phyloP scores from a whole-genome alignment of 2,329 filamentous ascomycete genomes.

The Colletotrichum godetiae region DNA sequence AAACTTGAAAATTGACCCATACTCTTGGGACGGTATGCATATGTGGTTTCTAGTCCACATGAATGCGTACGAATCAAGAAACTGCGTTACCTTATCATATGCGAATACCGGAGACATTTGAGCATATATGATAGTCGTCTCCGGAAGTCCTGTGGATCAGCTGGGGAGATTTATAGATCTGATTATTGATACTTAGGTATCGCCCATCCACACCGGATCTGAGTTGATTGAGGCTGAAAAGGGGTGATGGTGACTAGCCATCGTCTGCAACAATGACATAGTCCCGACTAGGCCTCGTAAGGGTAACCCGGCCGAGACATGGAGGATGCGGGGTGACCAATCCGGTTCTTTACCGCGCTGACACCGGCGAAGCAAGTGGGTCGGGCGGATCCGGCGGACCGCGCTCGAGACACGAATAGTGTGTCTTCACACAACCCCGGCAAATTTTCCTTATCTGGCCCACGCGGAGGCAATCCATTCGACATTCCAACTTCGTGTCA shows the following conservation, averaged over 20 bases:
- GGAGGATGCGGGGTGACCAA: slow-evolving; percentile 11
- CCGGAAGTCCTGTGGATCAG: neutral
- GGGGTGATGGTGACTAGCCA: neutral
- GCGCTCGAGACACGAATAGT: slow-evolving; percentile 14
- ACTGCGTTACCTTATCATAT: no score
- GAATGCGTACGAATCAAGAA: no score
- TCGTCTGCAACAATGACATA: neutral
- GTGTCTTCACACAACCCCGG: neutral
- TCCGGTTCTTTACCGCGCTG: slow-evolving; percentile 25
- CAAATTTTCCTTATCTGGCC: slow-evolving; percentile 28
- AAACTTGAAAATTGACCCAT: no score
- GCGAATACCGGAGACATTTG: no score
- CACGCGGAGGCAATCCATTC: slow-evolving; percentile 6
- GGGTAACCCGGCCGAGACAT: slow-evolving; percentile 2
- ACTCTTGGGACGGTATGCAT: no score
- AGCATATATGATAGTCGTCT: no score
- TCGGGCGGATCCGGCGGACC: slow-evolving; percentile 21
- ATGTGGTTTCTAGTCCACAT: no score
- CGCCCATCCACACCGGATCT: neutral
- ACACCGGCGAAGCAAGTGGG: slow-evolving; percentile 3
- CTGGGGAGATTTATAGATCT: neutral
- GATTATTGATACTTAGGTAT: neutral
- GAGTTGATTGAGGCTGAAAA: neutral
- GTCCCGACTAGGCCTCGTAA: neutral
- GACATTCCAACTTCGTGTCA: neutral